Evolutionary conservation across 768 basidiomycete genomes (phyloP), one percentile per base, ranked within the genome.

Genomic region (Xerocomellus intermedius): DNA sequence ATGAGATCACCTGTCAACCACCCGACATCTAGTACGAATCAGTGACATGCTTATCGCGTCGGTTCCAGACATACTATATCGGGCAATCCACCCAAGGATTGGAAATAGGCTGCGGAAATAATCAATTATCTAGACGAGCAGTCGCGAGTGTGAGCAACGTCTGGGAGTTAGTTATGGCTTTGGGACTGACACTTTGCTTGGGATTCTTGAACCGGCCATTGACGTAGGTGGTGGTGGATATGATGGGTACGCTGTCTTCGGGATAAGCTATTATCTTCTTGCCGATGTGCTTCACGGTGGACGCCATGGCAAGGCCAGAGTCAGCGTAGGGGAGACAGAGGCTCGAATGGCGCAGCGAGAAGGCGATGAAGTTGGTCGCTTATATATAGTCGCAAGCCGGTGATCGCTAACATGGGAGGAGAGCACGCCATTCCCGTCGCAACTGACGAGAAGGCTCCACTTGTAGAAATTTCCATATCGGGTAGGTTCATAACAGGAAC

Each of bases 1-100:
- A 97, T 85, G 19, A 96, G 63, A 73, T 98, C 94, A 24, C 94
- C 92, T 21, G 82, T 78, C 12, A 91, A 69, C 94, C 94, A 95
- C 32, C 84, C 86, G 35, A 83, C 48, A 68, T 91, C 88, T 90
- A 7, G 12, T 12, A 50, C 21, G 30, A 12, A 42, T 49, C 46
- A 61, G 48, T 5, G 13, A 42, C 4, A 22, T 24, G 19, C 3
- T 33, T 0, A 26, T 13, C 2, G 8, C 14, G 12, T 38, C 8
- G 16, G 4, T 2, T 6, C 5, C 2, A 10, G 21, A 75, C 85
- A 60, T 51, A 89, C 90, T 96, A 75, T 98, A 98, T 66, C 92
- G 80, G 4, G 83, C 79, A 37, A 91, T 86, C 94, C 94, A 98
- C 32, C 81, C 74, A 0, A 92, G 26, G 67, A 97, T 89, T 0